Evolutionary conservation across 306 rosid genomes (phyloP).

Genomic region (Arachis stenosperma): DNA sequence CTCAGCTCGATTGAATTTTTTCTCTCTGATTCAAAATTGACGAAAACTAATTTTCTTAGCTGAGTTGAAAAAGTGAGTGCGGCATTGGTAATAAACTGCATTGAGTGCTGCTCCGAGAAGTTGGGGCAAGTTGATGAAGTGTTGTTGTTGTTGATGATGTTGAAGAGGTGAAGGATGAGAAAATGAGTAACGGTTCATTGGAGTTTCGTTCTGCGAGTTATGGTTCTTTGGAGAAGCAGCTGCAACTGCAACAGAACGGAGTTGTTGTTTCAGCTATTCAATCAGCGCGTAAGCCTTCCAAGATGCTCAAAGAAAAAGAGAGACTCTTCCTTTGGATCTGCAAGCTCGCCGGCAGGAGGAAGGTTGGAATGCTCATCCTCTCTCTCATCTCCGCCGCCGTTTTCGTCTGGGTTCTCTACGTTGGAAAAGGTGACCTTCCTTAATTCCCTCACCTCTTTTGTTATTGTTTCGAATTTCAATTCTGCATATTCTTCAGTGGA

Average conservation of each 20-base stretch:
- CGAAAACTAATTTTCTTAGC: slow-evolving; percentile 3
- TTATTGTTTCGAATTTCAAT: neutral
- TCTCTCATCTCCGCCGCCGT: slow-evolving; percentile 75
- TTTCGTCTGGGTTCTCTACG: slow-evolving; percentile 81
- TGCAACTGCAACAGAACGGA: slow-evolving; percentile 47
- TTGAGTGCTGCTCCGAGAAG: slow-evolving; percentile 29
- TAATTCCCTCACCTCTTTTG: neutral
- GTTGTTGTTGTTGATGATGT: slow-evolving; percentile 5
- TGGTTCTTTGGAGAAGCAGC: slow-evolving; percentile 85
- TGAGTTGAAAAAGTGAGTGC: slow-evolving; percentile 45
- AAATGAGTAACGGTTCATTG: slow-evolving; percentile 87
- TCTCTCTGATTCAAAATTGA: slow-evolving; percentile 14
- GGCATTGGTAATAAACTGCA: slow-evolving; percentile 42
- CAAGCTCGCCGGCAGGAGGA: slow-evolving; percentile 81
- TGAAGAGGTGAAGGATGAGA: slow-evolving; percentile 35
- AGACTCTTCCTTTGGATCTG: slow-evolving; percentile 74
- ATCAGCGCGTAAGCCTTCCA: slow-evolving; percentile 66
- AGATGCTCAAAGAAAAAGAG: slow-evolving; percentile 88
- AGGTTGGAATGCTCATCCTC: slow-evolving; percentile 90
- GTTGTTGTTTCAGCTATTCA: slow-evolving; percentile 57
- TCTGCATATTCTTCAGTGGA: slow-evolving; percentile 4
- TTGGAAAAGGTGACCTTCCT: slow-evolving; percentile 71
- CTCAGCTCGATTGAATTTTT: slow-evolving; percentile 34
- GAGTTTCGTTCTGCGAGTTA: slow-evolving; percentile 85
- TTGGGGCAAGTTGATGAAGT: slow-evolving; percentile 43